Conservation (phyloP, 768 basidiomycete genomes). For the Leucocoprinus sp. region DNA sequence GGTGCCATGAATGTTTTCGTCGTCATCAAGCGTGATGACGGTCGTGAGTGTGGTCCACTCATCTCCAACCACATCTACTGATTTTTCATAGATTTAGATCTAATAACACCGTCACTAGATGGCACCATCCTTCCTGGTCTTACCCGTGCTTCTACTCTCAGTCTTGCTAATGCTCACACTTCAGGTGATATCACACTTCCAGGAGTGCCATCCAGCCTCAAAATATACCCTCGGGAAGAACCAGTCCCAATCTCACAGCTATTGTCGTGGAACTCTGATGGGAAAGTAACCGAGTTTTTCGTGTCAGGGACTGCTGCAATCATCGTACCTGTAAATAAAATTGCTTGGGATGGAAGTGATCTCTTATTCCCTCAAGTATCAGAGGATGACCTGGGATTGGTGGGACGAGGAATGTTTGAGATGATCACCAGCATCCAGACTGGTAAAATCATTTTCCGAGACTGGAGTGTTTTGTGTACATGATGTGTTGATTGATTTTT, state of each 20-base stretch:
- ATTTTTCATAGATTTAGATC: slow-evolving; percentile 46
- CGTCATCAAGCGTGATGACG: slow-evolving; percentile 51
- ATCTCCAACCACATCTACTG: neutral
- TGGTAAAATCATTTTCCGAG: neutral
- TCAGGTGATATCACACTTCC: slow-evolving; percentile 36
- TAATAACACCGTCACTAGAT: slow-evolving; percentile 78
- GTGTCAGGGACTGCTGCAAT: slow-evolving; percentile 73
- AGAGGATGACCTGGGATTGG: slow-evolving; percentile 31
- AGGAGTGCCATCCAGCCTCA: slow-evolving; percentile 25
- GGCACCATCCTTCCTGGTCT: slow-evolving; percentile 89
- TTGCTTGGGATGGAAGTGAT: slow-evolving; percentile 41
- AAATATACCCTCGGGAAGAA: slow-evolving; percentile 45
- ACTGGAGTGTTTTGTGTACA: slow-evolving; percentile 1
- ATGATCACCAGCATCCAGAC: slow-evolving; percentile 29
- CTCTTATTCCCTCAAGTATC: slow-evolving; percentile 40
- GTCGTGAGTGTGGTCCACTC: slow-evolving; percentile 28
- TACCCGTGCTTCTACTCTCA: slow-evolving; percentile 71
- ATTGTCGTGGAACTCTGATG: slow-evolving; percentile 35
- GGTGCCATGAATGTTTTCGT: slow-evolving; percentile 81
- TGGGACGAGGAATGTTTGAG: slow-evolving; percentile 58
- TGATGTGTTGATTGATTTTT: too few species aligned
- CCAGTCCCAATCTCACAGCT: slow-evolving; percentile 54
- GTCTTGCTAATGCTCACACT: slow-evolving; percentile 54
- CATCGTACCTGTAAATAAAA: slow-evolving; percentile 52
- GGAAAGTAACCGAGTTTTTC: slow-evolving; percentile 64